Evolutionary conservation across 2,329 filamentous ascomycete genomes (phyloP).

Genomic region (Cytospora mali): DNA sequence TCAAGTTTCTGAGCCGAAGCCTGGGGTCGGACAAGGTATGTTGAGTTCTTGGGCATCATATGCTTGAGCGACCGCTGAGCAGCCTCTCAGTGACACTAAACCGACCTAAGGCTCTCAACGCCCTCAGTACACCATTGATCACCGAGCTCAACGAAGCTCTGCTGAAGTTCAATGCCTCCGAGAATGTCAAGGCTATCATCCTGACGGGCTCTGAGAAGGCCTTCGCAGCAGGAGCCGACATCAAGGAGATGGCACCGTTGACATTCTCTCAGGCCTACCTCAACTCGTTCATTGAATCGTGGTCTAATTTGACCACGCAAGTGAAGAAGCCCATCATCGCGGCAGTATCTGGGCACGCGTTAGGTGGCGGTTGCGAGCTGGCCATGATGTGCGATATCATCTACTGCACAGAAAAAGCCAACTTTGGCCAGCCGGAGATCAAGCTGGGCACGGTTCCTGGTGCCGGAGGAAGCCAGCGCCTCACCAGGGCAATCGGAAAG

Average conservation of each 20-base stretch:
- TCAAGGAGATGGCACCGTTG: slow-evolving; percentile 97
- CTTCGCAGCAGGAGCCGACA: slow-evolving; percentile 95
- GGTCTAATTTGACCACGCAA: slow-evolving; percentile 81
- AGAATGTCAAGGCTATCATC: slow-evolving; percentile 73
- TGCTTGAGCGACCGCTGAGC: slow-evolving; percentile 7
- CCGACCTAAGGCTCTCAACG: slow-evolving; percentile 94
- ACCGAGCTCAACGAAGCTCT: slow-evolving; percentile 84
- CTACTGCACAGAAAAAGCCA: slow-evolving; percentile 83
- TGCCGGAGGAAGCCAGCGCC: slow-evolving; percentile 85
- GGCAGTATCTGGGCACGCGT: slow-evolving; percentile 90
- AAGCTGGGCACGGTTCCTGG: slow-evolving; percentile 92
- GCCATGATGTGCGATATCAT: slow-evolving; percentile 97
- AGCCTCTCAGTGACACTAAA: slow-evolving; percentile 75
- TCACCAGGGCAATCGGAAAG: slow-evolving; percentile 83
- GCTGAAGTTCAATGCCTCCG: slow-evolving; percentile 67
- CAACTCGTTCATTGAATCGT: slow-evolving; percentile 90
- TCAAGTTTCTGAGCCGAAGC: slow-evolving; percentile 77
- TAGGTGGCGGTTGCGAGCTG: slow-evolving; percentile 94
- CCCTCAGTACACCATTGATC: slow-evolving; percentile 88
- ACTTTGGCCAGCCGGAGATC: slow-evolving; percentile 96
- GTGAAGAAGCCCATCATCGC: slow-evolving; percentile 94
- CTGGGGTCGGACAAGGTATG: slow-evolving; percentile 87
- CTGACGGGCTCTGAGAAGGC: slow-evolving; percentile 88
- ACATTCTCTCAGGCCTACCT: slow-evolving; percentile 88
- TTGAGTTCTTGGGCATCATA: slow-evolving; percentile 11